Percentiles rank a stretch among this genome's conserved stretches.
Conservation (phyloP, 2,329 filamentous ascomycete species). For the Aspergillus aculeatus region DNA sequence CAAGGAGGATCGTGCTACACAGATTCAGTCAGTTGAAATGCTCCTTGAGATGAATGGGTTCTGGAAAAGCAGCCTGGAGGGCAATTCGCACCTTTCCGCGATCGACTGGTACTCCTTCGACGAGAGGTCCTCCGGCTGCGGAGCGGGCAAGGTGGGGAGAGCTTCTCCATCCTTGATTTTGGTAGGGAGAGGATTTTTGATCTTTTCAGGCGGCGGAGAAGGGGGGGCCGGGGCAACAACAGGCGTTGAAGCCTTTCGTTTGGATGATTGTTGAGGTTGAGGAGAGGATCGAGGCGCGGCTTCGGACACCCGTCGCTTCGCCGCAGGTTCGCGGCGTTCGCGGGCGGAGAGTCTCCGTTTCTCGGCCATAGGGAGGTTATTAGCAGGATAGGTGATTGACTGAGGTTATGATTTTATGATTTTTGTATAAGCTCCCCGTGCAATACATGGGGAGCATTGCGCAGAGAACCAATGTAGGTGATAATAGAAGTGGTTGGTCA, state of each 20-base stretch:
- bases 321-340: slow-evolving; percentile 45
- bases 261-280: slow-evolving; percentile 26
- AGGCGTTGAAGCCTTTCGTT: slow-evolving; percentile 38
- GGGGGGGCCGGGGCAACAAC: slow-evolving; percentile 24
- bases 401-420: background rate
- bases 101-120: slow-evolving; percentile 59
- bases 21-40: slow-evolving; percentile 15
- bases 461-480: background rate
- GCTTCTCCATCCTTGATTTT: slow-evolving; percentile 54
- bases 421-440: background rate
- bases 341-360: slow-evolving; percentile 46
- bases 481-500: background rate
- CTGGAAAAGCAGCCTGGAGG: background rate
- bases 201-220: slow-evolving; percentile 30
- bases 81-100: slow-evolving; percentile 49
- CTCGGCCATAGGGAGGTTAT: slow-evolving; percentile 36
- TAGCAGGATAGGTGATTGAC: background rate
- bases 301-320: slow-evolving; percentile 45
- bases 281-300: slow-evolving; percentile 31
- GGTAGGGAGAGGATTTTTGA: slow-evolving; percentile 49
- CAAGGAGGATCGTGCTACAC: slow-evolving; percentile 54
- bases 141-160: slow-evolving; percentile 53
- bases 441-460: slow-evolving; percentile 10
- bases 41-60: background rate
- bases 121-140: slow-evolving; percentile 51